Conservation (phyloP, 73 alveolate species). For the Durusdinium trenchii region DNA sequence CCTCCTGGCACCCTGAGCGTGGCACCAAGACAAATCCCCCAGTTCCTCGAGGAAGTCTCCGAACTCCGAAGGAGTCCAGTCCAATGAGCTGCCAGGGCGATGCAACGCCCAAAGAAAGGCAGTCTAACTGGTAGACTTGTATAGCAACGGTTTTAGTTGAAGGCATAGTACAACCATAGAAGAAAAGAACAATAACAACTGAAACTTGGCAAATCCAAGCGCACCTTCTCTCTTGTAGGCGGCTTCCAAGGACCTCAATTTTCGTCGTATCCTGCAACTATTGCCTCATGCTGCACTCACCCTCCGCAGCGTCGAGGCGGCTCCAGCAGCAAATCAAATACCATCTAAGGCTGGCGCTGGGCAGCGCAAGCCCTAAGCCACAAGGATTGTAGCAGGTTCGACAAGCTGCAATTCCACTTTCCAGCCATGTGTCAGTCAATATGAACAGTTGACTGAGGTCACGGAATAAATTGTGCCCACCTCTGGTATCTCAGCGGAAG, state of each 20-base stretch:
- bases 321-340: background rate
- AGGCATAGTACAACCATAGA: too few relatives aligned
- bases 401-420: background rate
- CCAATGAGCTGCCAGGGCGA: conserved; percentile 27
- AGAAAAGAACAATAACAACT: too few relatives aligned
- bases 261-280: too few relatives aligned
- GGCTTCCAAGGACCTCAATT: conserved; percentile 3
- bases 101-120: too few relatives aligned
- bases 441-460: too few relatives aligned
- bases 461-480: too few relatives aligned
- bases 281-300: too few relatives aligned
- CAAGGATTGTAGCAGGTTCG: background rate
- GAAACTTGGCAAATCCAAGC: too few relatives aligned
- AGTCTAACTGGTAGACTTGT: too few relatives aligned
- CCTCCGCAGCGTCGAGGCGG: background rate
- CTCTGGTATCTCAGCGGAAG: conserved; percentile 28
- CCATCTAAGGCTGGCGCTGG: conserved; percentile 7
- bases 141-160: too few relatives aligned
- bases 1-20: background rate
- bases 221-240: background rate
- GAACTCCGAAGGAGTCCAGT: background rate
- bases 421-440: background rate
- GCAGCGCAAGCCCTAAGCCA: conserved; percentile 21
- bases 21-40: conserved; percentile 9
- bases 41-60: conserved; percentile 52